These are phyloP conservation scores for Cucurbita ficifolia DNA, from an alignment of 306 rosid genomes.

Conservation along the genomic window DNA sequence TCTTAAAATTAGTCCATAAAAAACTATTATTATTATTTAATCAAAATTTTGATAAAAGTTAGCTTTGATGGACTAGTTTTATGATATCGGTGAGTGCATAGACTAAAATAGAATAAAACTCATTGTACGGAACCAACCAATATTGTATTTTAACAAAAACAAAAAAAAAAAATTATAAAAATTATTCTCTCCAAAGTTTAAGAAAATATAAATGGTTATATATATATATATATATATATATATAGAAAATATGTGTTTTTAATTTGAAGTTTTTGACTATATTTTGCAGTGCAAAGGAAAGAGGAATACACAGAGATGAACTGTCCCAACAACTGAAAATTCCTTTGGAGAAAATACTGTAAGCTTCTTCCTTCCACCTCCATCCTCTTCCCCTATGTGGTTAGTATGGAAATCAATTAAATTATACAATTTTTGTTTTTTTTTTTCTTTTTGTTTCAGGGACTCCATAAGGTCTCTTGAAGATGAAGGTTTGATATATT, in stretches of 20 bases:
- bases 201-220: neutral
- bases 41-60: too few relatives aligned
- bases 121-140: too few relatives aligned
- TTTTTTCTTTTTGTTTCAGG: conserved; percentile 24
- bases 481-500: conserved; percentile 71
- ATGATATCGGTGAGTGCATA: too few relatives aligned
- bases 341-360: conserved; percentile 68
- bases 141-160: too few relatives aligned
- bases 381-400: neutral
- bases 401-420: neutral
- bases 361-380: conserved; percentile 7
- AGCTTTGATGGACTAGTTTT: too few relatives aligned
- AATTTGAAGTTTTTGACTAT: neutral
- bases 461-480: conserved; percentile 54
- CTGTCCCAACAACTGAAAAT: conserved; percentile 59
- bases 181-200: too few relatives aligned
- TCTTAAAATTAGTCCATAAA: too few relatives aligned
- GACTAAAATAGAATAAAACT: too few relatives aligned
- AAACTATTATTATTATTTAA: too few relatives aligned
- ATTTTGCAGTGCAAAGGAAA: conserved; percentile 47
- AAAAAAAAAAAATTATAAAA: too few relatives aligned
- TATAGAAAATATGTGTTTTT: neutral
- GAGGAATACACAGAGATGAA: conserved; percentile 61
- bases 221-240: too few relatives aligned
- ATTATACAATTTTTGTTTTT: neutral